Evolutionary conservation across 805 yeast genomes (phyloP), one percentile per base, ranked within the genome.

Genomic region (Zygosaccharomyces bisporus): DNA sequence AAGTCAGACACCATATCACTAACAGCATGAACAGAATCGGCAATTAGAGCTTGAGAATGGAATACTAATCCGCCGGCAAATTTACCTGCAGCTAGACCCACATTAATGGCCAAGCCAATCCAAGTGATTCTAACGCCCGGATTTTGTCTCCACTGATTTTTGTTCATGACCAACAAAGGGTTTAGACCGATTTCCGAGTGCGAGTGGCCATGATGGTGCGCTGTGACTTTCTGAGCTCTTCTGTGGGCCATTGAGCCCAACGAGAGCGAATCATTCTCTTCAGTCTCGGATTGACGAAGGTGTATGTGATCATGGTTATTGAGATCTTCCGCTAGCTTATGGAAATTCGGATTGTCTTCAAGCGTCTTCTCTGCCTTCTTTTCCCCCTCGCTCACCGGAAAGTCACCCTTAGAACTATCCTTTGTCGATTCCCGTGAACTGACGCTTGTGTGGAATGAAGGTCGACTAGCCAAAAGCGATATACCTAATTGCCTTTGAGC

Each of bases 61-160:
- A 93, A 93, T 30, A 80, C 80, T 13, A 87, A 72, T 6, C 99
- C 99, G 23, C 98, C 98, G 17, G 80, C 65, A 20, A 89, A 90
- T 63, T 93, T 93, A 24, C 90, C 82, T 1, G 77, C 70, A 0
- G 96, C 97, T 83, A 93, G 82, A 10, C 85, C 80, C 9, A 87
- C 79, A 61, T 93, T 93, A 34, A 86, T 87, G 21, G 81, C 67
- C 33, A 91, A 73, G 0, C 99, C 99, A 41, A 91, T 72, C 86
- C 95, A 85, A 0, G 99, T 91, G 54, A 91, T 89, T 54, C 93
- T 75, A 13, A 88, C 95, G 9, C 95, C 96, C 2, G 96, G 95
- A 59, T 88, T 86, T 18, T 72, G 66, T 50, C 68, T 65, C 41
- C 74, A 64, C 39, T 74, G 69, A 43, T 70, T 75, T 51, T 68